phyloP scores from a whole-genome alignment of 2,329 filamentous ascomycete species.

The Cordyceps javanica region DNA sequence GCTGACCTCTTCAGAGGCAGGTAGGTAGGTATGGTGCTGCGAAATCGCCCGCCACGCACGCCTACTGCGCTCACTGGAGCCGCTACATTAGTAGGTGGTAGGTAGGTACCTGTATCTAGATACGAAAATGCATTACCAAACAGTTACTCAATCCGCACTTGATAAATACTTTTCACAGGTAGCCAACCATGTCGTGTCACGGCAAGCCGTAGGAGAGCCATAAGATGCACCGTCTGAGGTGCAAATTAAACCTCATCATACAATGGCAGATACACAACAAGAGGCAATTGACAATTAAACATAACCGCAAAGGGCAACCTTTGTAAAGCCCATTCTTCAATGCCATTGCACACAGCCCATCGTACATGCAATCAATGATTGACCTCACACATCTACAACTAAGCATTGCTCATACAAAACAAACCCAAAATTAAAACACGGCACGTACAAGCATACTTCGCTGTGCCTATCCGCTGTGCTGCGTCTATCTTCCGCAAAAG shows the following conservation, averaged over 20 bases:
- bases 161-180: background rate
- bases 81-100: no score
- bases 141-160: background rate
- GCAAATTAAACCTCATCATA: background rate
- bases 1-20: background rate
- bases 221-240: background rate
- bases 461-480: constrained; percentile 9
- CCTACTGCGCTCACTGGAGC: background rate
- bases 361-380: constrained; percentile 1
- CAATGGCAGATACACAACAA: background rate
- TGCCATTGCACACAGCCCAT: background rate
- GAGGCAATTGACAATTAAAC: background rate
- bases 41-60: constrained; percentile 3
- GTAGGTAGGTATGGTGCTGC: background rate
- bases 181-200: no score
- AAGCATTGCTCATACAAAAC: constrained; percentile 6
- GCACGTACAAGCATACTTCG: background rate
- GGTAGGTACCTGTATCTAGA: no score
- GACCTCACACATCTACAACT: background rate
- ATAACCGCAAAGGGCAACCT: no score
- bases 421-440: constrained; percentile 6
- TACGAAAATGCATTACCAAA: constrained; percentile 3
- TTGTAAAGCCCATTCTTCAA: no score
- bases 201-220: no score
- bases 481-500: background rate